Evolutionary conservation across 1,284 basidiomycete species (phyloP).

Genomic region (Moesziomyces sp.): DNA sequence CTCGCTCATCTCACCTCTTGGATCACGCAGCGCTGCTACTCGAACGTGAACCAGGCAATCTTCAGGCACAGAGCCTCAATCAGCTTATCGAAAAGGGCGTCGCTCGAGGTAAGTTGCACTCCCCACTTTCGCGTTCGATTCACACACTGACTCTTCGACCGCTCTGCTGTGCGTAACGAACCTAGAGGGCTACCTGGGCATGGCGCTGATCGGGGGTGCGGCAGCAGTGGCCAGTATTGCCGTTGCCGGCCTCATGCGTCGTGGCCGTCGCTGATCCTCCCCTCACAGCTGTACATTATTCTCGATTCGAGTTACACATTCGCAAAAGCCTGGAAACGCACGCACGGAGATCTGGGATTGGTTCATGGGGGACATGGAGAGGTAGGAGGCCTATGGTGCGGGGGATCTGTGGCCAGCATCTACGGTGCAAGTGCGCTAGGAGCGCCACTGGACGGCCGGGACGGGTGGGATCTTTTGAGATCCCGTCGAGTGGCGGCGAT

Average conservation of each 20-base stretch:
- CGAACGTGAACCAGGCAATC: constrained; percentile 91
- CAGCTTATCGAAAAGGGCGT: constrained; percentile 88
- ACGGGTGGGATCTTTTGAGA: constrained; percentile 22
- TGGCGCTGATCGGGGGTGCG: constrained; percentile 90
- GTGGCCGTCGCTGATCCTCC: constrained; percentile 32
- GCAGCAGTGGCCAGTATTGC: constrained; percentile 86
- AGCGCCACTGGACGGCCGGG: constrained; percentile 40
- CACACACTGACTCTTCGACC: neutral
- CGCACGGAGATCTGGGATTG: too few relatives aligned
- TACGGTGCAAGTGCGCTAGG: neutral
- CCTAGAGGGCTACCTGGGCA: constrained; percentile 89
- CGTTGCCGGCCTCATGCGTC: constrained; percentile 75
- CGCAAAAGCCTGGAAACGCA: neutral
- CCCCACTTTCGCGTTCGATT: neutral
- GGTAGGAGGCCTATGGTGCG: too few relatives aligned
- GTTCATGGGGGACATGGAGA: too few relatives aligned
- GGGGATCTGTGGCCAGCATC: too few relatives aligned
- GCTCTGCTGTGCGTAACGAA: neutral
- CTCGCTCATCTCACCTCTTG: neutral
- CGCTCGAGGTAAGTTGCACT: constrained; percentile 76
- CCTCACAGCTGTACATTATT: constrained; percentile 18
- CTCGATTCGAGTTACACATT: neutral
- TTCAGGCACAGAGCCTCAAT: constrained; percentile 88
- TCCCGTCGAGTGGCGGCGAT: constrained; percentile 12
- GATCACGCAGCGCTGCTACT: constrained; percentile 78